Conservation (phyloP, 768 basidiomycete species). For the Boletus sensibilis region DNA sequence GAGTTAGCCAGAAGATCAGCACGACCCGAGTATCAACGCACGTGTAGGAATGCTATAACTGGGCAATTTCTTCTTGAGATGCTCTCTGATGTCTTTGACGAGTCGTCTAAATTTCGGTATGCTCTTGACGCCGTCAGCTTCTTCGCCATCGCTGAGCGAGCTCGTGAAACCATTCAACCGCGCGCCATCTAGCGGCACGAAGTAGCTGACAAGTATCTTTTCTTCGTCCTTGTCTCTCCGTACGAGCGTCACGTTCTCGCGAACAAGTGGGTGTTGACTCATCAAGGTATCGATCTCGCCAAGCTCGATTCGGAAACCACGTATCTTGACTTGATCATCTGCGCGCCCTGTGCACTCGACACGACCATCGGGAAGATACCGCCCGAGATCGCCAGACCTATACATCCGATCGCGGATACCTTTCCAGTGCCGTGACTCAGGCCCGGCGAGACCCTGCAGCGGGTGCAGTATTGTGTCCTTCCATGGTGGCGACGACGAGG, state of each 20-base stretch:
- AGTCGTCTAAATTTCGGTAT: conserved; percentile 80
- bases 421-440: conserved; percentile 85
- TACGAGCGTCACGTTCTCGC: conserved; percentile 98
- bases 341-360: conserved; percentile 98
- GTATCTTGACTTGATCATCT: conserved; percentile 99
- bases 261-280: conserved; percentile 85
- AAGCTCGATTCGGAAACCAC: conserved; percentile 97
- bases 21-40: conserved; percentile 40
- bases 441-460: conserved; percentile 50
- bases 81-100: conserved; percentile 91
- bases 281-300: conserved; percentile 98
- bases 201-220: conserved; percentile 96
- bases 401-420: conserved; percentile 98
- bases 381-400: conserved; percentile 92
- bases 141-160: conserved; percentile 51
- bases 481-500: conserved; percentile 43
- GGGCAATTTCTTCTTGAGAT: conserved; percentile 95
- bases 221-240: conserved; percentile 98
- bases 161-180: conserved; percentile 68
- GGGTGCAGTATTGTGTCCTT: conserved; percentile 75
- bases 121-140: conserved; percentile 65
- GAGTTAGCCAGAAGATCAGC: conserved; percentile 1
- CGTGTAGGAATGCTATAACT: conserved; percentile 90
- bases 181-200: conserved; percentile 81
- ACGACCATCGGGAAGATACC: conserved; percentile 86